Evolutionary conservation across 129 eudicot species (phyloP), one percentile per base, ranked within the genome.

Genomic region (Logfia minima): DNA sequence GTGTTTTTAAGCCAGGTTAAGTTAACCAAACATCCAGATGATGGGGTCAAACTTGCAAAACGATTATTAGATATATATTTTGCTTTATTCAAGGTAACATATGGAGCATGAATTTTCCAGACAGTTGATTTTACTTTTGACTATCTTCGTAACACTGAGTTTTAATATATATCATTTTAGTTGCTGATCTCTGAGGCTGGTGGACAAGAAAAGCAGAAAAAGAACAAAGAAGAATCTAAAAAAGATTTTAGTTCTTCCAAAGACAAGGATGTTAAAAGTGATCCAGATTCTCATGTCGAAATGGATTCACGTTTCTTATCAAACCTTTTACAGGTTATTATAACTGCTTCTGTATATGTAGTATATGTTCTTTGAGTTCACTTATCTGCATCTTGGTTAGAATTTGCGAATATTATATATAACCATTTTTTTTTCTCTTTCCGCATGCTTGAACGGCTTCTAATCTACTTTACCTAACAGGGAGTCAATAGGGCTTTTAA

Each of bases 401-500:
- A 51, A 28, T 19, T 66, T 41, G 58, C n/a, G 31, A 34, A 21
- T 53, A 11, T 19, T 17, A 24, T 19, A 14, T 55, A 21, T 72
- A 6, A 14, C 29, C 26, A 41, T 59, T 71, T 71, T 41, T 83
- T 31, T 29, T 5, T 5, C 13, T 70, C 52, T 61, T 21, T 41
- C 29, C 56, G 29, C 73, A 51, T 59, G 17, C 34, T 68, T 62
- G 22, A 75, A 39, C 22, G 18, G 37, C 31, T 74, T 68, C 37
- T 62, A 75, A 76, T 43, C 32, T 55, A 80, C 7, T 70, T 58
- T 28, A 32, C 24, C 52, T 63, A 51, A 68, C 87, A 95, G 99
- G 99, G 99, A 72, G 90, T 95, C 52, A 92, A 95, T 74, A 88
- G 99, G 84, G 99, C 99, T 70, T 95, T 95, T 73, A 96, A 96